phyloP scores from a whole-genome alignment of 106 monocot genomes.

The Apostasia shenzhenica region DNA sequence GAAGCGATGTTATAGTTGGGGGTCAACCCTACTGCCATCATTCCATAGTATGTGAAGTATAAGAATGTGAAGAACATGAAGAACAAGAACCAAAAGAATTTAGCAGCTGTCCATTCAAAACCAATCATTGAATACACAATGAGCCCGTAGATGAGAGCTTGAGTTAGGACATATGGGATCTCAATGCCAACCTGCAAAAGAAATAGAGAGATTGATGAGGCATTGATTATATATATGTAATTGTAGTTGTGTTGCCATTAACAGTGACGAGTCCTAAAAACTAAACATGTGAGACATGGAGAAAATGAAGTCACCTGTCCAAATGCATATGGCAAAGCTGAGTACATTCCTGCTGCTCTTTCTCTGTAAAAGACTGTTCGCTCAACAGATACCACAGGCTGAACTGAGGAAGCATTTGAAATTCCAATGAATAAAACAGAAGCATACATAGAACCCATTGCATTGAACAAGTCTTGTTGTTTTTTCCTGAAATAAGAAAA shows the following conservation, averaged over 20 bases:
- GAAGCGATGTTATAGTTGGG: conserved; percentile 37
- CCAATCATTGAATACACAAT: conserved; percentile 18
- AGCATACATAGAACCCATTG: conserved; percentile 59
- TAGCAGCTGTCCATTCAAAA: conserved; percentile 14
- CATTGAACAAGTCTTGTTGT: conserved; percentile 51
- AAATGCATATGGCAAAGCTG: conserved; percentile 61
- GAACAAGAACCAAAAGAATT: conserved; percentile 14
- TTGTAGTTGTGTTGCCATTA: not conserved
- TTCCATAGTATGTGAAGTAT: conserved; percentile 52
- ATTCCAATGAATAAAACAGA: conserved; percentile 61
- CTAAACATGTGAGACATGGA: not conserved
- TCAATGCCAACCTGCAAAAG: conserved; percentile 24
- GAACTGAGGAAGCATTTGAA: conserved; percentile 39
- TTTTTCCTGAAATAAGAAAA: conserved; percentile 13
- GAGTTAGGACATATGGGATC: conserved; percentile 29
- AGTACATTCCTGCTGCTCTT: conserved; percentile 76
- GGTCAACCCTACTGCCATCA: conserved; percentile 39
- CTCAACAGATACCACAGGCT: conserved; percentile 62
- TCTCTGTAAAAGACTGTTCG: conserved; percentile 70
- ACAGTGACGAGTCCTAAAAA: not conserved
- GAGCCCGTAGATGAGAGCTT: conserved; percentile 26
- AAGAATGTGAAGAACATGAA: conserved; percentile 32
- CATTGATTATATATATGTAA: not conserved
- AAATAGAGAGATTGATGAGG: no score
- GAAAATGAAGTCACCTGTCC: conserved; percentile 38